Evolutionary conservation across 257 asterid genomes (phyloP).

Genomic region (Scutellaria minor): DNA sequence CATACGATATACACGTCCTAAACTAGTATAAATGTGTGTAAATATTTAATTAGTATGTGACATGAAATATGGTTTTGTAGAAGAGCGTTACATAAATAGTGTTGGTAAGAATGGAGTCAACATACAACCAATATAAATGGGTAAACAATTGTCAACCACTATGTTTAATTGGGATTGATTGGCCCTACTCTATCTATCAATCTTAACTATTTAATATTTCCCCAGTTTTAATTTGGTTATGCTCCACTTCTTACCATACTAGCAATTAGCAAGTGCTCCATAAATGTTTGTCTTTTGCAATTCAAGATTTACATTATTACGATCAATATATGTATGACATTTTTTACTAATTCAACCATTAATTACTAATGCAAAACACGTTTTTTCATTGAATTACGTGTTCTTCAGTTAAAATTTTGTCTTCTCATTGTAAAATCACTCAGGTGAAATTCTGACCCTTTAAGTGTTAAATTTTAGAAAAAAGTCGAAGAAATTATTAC

Average conservation of each 20-base stretch:
- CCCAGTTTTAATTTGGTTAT: constrained; percentile 38
- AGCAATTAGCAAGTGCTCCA: constrained; percentile 26
- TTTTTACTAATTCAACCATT: neutral
- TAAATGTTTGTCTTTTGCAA: neutral
- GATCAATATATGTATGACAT: neutral
- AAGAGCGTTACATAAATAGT: constrained; percentile 19
- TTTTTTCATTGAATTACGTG: neutral
- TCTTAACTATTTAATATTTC: constrained; percentile 11
- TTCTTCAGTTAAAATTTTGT: neutral
- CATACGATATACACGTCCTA: too few relatives aligned
- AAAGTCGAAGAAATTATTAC: too few relatives aligned
- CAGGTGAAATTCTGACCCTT: too few relatives aligned
- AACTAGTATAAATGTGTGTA: too few relatives aligned
- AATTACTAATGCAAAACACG: neutral
- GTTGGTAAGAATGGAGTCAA: constrained; percentile 19
- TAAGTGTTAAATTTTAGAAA: too few relatives aligned
- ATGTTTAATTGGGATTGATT: neutral
- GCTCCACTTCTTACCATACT: constrained; percentile 41
- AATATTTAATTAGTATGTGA: too few relatives aligned
- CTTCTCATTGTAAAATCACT: neutral
- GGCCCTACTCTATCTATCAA: neutral
- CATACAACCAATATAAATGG: constrained; percentile 1
- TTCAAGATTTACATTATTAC: constrained; percentile 33
- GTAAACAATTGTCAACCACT: neutral
- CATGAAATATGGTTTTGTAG: neutral